Base-by-base conservation (phyloP, 352 stramenopile genomes). In the Pythium myriotylum region DNA sequence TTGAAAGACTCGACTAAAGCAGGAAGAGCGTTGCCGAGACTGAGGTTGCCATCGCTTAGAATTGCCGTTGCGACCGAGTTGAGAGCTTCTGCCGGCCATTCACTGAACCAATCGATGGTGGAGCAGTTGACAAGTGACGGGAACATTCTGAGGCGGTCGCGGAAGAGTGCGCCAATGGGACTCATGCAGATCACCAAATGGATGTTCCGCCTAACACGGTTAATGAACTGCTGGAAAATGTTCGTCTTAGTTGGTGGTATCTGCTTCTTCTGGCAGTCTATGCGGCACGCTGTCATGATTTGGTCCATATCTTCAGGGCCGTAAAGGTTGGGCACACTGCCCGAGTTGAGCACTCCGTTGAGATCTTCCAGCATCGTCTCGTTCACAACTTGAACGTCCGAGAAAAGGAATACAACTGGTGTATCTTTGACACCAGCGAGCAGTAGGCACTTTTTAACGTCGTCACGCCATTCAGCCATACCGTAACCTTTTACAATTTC, bases 281-380 rank as follows among this genome's bases (percentile, higher is more conserved):
- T 81, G 33, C 90, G 82, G 37, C 90, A 98, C 5, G 88, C 76
- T 0, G 76, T 96, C 37, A 95, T 79, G 65, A 98, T 98, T 47
- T 86, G 74, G 32, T 98, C 93, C 62, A 98, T 79, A 48, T 98
- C 94, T 54, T 98, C 94, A 0, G 86, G 73, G 0, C 75, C 89
- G 45, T 98, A 98, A 22, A 98, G 66, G 33, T 98, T 98, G 1
- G 94, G 94, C 5, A 98, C 88, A 51, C 98, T 94, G 17, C 94
- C 94, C n/a, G 89, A 88, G 68, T 98, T 98, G n/a, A 98, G 73
- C 19, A 98, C 81, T 23, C 89, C 90, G 59, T 98, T 98, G 29
- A 98, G 77, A 68, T 98, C 94, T 75, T 98, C 94, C 1, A 98
- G 76, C 91, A 98, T 98, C 1, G 89, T 94, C 65, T 98, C 94